These are phyloP conservation scores for Globisporangium cystogenes DNA, from an alignment of 352 stramenopile genomes.

Conservation along the genomic window DNA sequence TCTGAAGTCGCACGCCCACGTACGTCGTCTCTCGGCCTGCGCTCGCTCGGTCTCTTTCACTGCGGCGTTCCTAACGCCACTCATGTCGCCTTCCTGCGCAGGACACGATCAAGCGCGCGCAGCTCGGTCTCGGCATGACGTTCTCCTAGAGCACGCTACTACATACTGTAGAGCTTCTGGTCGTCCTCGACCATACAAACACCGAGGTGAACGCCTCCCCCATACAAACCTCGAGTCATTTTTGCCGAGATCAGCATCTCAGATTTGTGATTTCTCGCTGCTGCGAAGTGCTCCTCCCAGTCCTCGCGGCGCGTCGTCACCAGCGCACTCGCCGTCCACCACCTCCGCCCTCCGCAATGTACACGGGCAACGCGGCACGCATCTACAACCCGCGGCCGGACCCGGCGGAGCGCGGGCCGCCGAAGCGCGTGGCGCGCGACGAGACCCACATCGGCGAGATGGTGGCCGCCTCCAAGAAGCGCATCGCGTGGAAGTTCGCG, in stretches of 20 bases:
- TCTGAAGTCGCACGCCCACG: constrained; percentile 70
- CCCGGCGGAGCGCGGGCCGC: constrained; percentile 55
- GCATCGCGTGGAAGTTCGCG: constrained; percentile 79
- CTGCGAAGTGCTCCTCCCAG: not conserved
- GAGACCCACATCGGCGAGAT: constrained; percentile 78
- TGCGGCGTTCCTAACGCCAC: too few relatives aligned
- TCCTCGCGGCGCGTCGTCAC: too few relatives aligned
- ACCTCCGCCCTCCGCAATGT: constrained; percentile 28
- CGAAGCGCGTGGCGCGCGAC: constrained; percentile 66
- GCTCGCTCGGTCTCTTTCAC: not conserved
- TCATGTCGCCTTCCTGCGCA: constrained; percentile 17
- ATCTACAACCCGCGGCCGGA: constrained; percentile 74
- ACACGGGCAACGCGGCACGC: constrained; percentile 39
- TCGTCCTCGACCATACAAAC: not conserved
- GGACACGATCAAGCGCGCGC: constrained; percentile 84
- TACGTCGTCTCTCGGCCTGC: constrained; percentile 21
- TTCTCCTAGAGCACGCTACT: constrained; percentile 84
- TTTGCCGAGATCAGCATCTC: too few relatives aligned
- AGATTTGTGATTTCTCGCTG: too few relatives aligned
- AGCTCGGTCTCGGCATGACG: constrained; percentile 79
- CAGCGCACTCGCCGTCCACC: too few relatives aligned
- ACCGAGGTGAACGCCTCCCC: not conserved
- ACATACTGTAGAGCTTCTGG: too few relatives aligned
- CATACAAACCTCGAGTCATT: not conserved
- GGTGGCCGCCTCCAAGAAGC: constrained; percentile 79